phyloP scores from a whole-genome alignment of 805 yeast genomes.

The Sugiyamaella floridensis region DNA sequence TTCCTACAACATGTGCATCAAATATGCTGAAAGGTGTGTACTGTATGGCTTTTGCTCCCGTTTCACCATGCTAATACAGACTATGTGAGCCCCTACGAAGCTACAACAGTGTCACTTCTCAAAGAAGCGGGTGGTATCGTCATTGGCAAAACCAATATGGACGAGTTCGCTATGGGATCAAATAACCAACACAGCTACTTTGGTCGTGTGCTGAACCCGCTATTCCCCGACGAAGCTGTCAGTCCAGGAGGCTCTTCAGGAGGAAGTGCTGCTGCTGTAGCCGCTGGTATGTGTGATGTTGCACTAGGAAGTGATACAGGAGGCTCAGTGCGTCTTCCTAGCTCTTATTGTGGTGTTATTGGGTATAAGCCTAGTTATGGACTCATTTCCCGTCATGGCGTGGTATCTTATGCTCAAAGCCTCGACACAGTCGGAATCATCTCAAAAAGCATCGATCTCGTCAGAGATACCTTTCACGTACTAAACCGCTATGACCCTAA shows the following conservation, averaged over 20 bases:
- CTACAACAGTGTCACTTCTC: slow-evolving; percentile 62
- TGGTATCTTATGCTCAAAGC: slow-evolving; percentile 86
- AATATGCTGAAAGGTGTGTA: slow-evolving; percentile 37
- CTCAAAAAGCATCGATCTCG: slow-evolving; percentile 40
- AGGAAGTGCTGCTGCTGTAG: slow-evolving; percentile 91
- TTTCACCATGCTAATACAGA: slow-evolving; percentile 6
- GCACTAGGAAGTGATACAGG: slow-evolving; percentile 96
- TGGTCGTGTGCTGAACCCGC: slow-evolving; percentile 36
- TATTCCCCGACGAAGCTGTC: slow-evolving; percentile 34
- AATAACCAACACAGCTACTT: slow-evolving; percentile 31
- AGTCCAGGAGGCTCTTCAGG: slow-evolving; percentile 92
- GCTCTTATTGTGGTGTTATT: slow-evolving; percentile 71
- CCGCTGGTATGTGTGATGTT: slow-evolving; percentile 60
- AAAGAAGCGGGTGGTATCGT: slow-evolving; percentile 42
- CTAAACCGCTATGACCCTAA: slow-evolving; percentile 58
- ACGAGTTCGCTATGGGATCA: slow-evolving; percentile 95
- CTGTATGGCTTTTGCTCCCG: not conserved
- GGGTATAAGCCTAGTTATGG: slow-evolving; percentile 97
- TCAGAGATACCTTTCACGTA: slow-evolving; percentile 45
- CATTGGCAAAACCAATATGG: slow-evolving; percentile 84
- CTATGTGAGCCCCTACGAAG: slow-evolving; percentile 71
- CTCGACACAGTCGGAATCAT: slow-evolving; percentile 90
- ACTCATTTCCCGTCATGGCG: slow-evolving; percentile 84
- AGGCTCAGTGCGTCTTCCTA: slow-evolving; percentile 90
- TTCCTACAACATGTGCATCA: slow-evolving; percentile 78